Conservation (phyloP, 2,329 filamentous ascomycete species). For the Penicillium sp. region DNA sequence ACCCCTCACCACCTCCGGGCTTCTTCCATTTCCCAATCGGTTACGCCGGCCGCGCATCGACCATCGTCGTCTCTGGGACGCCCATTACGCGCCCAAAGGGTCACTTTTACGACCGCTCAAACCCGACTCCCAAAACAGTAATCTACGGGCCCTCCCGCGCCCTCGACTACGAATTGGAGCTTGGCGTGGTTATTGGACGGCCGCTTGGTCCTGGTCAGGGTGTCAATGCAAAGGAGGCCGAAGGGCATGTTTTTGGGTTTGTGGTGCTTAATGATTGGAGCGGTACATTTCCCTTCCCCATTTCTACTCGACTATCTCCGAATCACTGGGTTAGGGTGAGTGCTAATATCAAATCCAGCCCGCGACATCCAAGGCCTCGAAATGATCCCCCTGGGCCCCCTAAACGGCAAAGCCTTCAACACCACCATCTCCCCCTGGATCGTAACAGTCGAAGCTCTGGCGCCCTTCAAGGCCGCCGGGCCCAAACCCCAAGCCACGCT, state of each 20-base stretch:
- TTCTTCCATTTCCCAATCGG: constrained; percentile 58
- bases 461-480: constrained; percentile 27
- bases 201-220: constrained; percentile 42
- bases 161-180: constrained; percentile 51
- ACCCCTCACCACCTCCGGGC: constrained; percentile 32
- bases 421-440: constrained; percentile 68
- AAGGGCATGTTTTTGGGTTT: constrained; percentile 66
- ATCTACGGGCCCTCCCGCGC: constrained; percentile 28
- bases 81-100: constrained; percentile 55
- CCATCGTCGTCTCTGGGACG: constrained; percentile 57
- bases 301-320: not conserved
- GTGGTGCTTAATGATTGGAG: constrained; percentile 68
- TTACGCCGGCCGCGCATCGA: constrained; percentile 61
- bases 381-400: constrained; percentile 65
- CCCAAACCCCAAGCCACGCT: constrained; percentile 23
- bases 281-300: constrained; percentile 20
- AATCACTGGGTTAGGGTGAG: not conserved
- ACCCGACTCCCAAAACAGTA: constrained; percentile 26
- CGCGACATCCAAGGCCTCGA: constrained; percentile 65
- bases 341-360: constrained; percentile 19
- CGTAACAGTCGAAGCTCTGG: constrained; percentile 64
- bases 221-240: constrained; percentile 53
- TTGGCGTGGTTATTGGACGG: constrained; percentile 54
- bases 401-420: constrained; percentile 65
- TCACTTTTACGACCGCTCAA: constrained; percentile 29